A percentile compares a stretch with the other conserved stretches of the same genome.
These are phyloP conservation scores for Cicer arietinum DNA, from an alignment of 306 rosid genomes.

Conservation along the genomic window DNA sequence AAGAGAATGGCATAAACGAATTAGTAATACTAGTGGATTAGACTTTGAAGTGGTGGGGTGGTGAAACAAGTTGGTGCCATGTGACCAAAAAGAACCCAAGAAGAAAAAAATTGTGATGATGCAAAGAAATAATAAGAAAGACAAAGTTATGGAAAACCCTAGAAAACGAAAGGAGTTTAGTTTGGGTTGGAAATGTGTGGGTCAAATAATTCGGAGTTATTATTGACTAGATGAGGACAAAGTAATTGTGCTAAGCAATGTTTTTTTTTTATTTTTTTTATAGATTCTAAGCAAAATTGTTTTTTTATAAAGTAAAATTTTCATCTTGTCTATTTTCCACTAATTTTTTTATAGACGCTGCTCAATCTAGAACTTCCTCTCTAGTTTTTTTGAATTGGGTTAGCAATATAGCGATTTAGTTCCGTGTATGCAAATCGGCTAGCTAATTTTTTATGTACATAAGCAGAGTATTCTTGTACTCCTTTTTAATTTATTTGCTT, in stretches of 20 bases:
- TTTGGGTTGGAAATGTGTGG: constrained; percentile 50
- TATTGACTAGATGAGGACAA: constrained; percentile 57
- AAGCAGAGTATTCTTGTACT: too few relatives aligned
- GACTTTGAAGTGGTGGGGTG: constrained; percentile 54
- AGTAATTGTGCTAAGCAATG: constrained; percentile 52
- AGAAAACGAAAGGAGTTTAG: constrained; percentile 50
- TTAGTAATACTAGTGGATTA: constrained; percentile 57
- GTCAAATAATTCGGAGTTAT: constrained; percentile 56
- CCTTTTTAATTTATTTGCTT: too few relatives aligned
- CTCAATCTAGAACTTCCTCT: constrained; percentile 27
- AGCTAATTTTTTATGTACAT: too few relatives aligned
- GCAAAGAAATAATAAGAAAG: constrained; percentile 41
- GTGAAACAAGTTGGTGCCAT: constrained; percentile 46
- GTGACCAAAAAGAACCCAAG: constrained; percentile 33
- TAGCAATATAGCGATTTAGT: too few relatives aligned
- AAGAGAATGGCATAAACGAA: constrained; percentile 43
- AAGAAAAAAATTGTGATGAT: constrained; percentile 19
- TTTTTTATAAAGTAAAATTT: too few relatives aligned
- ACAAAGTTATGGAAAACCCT: constrained; percentile 43
- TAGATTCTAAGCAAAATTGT: too few relatives aligned
- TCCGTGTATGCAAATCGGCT: too few relatives aligned
- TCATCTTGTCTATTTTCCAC: neutral
- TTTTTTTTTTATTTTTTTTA: neutral
- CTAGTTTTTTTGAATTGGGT: too few relatives aligned
- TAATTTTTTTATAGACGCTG: neutral